Evolutionary conservation across 768 basidiomycete species (phyloP).

Genomic region (Naganishia onofrii): DNA sequence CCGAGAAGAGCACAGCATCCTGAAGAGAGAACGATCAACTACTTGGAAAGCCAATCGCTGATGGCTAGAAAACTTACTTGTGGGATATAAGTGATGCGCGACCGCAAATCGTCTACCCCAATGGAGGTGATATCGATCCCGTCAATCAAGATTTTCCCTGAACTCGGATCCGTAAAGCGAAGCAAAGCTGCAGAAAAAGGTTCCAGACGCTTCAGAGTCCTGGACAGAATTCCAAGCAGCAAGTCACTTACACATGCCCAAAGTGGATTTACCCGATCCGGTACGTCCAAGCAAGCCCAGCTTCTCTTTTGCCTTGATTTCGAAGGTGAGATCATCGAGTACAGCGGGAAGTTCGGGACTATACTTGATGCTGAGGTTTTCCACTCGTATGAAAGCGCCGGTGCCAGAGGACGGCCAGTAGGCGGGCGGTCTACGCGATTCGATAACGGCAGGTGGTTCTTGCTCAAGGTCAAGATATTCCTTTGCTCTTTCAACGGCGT

Average conservation of each 20-base stretch:
- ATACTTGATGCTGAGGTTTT: constrained; percentile 77
- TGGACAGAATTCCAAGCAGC: constrained; percentile 60
- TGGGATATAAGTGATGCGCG: constrained; percentile 53
- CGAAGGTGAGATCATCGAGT: constrained; percentile 71
- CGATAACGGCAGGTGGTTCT: constrained; percentile 74
- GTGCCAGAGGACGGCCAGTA: constrained; percentile 81
- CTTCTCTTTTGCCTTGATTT: constrained; percentile 67
- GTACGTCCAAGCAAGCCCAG: constrained; percentile 79
- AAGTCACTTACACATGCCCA: constrained; percentile 3
- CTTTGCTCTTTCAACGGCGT: constrained; percentile 81
- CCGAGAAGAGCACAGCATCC: constrained; percentile 62
- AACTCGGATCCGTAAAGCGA: constrained; percentile 75
- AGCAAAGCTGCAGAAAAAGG: constrained; percentile 62
- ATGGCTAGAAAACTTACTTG: constrained; percentile 45
- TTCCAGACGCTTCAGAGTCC: constrained; percentile 39
- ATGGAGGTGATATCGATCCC: constrained; percentile 84
- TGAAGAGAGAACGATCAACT: constrained; percentile 1
- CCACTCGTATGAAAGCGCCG: constrained; percentile 63
- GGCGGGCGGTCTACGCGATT: constrained; percentile 73
- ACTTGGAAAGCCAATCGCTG: background rate
- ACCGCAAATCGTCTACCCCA: constrained; percentile 54
- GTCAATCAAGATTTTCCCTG: constrained; percentile 75
- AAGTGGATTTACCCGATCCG: constrained; percentile 51
- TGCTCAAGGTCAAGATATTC: constrained; percentile 88
- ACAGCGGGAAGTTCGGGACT: constrained; percentile 79